phyloP scores from a whole-genome alignment of 176 grass and related monocot genomes.

The Pontederia paniculata region DNA sequence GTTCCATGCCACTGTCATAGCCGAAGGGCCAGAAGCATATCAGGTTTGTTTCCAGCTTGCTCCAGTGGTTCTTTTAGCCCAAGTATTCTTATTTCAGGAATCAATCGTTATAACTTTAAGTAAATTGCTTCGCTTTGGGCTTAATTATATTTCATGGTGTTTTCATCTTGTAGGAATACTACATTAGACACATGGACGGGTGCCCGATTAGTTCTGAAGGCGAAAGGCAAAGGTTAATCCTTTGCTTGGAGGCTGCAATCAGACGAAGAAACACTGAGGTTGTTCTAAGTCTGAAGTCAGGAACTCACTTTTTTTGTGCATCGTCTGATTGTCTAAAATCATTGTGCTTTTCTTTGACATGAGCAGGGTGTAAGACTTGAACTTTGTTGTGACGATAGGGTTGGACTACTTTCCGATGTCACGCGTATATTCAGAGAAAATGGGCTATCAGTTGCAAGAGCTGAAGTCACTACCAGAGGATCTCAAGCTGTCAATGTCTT shows the following conservation, averaged over 20 bases:
- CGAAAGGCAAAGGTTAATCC: slow-evolving; percentile 19
- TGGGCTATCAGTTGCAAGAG: slow-evolving; percentile 7
- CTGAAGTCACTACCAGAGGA: slow-evolving; percentile 17
- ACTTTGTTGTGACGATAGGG: slow-evolving; percentile 20
- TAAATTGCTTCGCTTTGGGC: no score
- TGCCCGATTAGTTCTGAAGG: slow-evolving; percentile 18
- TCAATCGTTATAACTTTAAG: no score
- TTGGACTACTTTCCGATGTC: slow-evolving; percentile 18
- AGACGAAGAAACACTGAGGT: slow-evolving; percentile 23
- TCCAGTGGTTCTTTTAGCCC: no score
- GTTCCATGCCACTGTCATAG: slow-evolving; percentile 19
- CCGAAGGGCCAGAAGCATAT: slow-evolving; percentile 24
- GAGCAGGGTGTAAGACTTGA: slow-evolving; percentile 24
- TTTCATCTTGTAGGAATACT: slow-evolving; percentile 18
- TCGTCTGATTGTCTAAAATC: neutral
- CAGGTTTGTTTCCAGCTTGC: slow-evolving; percentile 9
- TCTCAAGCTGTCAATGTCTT: slow-evolving; percentile 23
- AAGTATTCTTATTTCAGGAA: no score
- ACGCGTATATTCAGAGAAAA: slow-evolving; percentile 27
- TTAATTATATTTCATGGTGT: neutral
- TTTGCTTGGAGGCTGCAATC: slow-evolving; percentile 28
- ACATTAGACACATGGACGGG: slow-evolving; percentile 20
- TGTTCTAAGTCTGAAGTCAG: neutral
- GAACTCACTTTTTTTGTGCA: neutral
- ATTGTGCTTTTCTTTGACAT: neutral